These are phyloP conservation scores for Metrosideros polymorpha DNA, from an alignment of 441 rosid species.

Conservation along the genomic window DNA sequence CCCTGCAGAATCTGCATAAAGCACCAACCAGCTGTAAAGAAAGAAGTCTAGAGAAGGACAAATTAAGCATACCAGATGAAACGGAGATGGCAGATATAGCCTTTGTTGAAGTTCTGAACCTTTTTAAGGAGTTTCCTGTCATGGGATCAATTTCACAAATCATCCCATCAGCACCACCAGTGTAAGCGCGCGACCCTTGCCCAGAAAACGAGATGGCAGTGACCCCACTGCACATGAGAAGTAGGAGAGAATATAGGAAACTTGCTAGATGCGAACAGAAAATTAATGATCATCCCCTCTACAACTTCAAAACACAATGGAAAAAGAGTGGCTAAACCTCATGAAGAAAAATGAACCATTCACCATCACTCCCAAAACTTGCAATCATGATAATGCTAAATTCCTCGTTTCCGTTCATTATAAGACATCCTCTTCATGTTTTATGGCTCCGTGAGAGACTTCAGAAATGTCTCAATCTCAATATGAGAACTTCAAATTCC, in stretches of 20 bases:
- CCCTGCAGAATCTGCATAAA: background rate
- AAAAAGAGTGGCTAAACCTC: background rate
- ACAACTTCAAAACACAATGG: background rate
- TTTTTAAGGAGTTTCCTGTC: constrained; percentile 38
- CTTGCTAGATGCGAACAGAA: background rate
- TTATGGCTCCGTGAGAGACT: background rate
- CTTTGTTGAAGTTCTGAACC: constrained; percentile 77
- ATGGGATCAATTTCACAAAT: constrained; percentile 47
- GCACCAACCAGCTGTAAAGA: background rate
- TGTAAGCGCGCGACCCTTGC: constrained; percentile 48
- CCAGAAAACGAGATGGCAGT: constrained; percentile 67
- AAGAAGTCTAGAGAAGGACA: background rate
- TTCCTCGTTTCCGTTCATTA: background rate
- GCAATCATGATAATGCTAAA: background rate
- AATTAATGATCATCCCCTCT: background rate
- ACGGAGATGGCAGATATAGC: constrained; percentile 68
- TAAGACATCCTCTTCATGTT: background rate
- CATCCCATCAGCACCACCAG: constrained; percentile 85
- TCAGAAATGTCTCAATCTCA: background rate
- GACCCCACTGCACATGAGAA: constrained; percentile 64
- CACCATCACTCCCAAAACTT: background rate
- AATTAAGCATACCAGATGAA: constrained; percentile 48
- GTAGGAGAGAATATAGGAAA: background rate
- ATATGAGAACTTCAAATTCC: background rate
- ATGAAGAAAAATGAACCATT: background rate